Base-by-base conservation (phyloP, 1,139 yeast species). In the Lodderomyces metapsilosis region DNA sequence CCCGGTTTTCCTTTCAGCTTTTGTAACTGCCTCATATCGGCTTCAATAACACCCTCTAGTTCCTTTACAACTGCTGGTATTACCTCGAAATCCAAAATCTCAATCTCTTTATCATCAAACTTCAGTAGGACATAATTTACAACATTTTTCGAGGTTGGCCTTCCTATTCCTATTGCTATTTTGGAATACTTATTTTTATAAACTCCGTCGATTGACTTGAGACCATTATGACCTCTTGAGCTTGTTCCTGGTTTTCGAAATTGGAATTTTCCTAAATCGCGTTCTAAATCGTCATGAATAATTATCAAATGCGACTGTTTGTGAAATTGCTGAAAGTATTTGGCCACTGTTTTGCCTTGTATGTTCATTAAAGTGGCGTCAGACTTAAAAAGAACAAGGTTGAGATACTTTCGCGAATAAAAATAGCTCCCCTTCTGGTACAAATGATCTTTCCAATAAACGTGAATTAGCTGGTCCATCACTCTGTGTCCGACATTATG, bases 201-300 rank as follows among this genome's bases (percentile, higher is more conserved):
- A 18, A 47, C 43, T 13, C 58, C 53, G 38, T 73, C 74, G 13
- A 87, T 73, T 30, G 84, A 77, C 48, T 75, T 71, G 35, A 88
- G 66, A 0, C 96, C 96, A 56, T 87, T 88, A 53, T 88, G 96
- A 0, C 96, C 96, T 43, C 88, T 63, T 9, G 80, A 72, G 44
- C 87, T 76, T 6, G 84, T 67, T 2, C 74, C 76, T 16, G 75
- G 80, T 27, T 62, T 68, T 41, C 87, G 66, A 8, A 84, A 57
- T 52, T 83, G 84, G 18, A 79, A 64, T 41, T 76, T 74, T 0
- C 96, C 96, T 4, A 82, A 50, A 1, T 75, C 76, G 10, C 82
- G 57, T 46, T 81, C 84, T 30, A 88, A 60, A 50, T 88, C 96
- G 57, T 88, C 96, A 56, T 87, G 94, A 1, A 88, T 53, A 0